These are phyloP conservation scores for Hippophae rhamnoides DNA, from an alignment of 306 rosid species.

Conservation along the genomic window DNA sequence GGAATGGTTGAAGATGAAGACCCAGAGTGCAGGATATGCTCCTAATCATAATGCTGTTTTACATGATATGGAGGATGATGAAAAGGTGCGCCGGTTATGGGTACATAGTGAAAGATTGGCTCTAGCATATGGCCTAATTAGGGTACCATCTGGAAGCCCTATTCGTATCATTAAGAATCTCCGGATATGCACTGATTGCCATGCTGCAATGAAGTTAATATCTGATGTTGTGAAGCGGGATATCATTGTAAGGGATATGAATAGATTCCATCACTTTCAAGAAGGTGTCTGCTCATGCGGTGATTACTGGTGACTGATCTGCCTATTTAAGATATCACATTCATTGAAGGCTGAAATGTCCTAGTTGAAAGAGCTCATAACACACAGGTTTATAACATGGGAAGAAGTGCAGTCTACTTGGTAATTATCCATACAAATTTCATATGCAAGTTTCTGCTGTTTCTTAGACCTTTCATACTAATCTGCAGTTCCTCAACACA, in stretches of 20 bases:
- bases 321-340: conserved; percentile 5
- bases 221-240: conserved; percentile 45
- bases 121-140: conserved; percentile 62
- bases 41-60: conserved; percentile 45
- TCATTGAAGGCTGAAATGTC: conserved; percentile 5
- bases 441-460: too few relatives aligned
- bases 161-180: conserved; percentile 70
- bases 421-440: too few relatives aligned
- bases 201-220: conserved; percentile 57
- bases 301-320: conserved; percentile 56
- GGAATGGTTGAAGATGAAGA: conserved; percentile 48
- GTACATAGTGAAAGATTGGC: conserved; percentile 81
- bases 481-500: too few relatives aligned
- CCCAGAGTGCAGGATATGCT: conserved; percentile 52
- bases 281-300: conserved; percentile 58
- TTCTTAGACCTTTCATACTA: too few relatives aligned
- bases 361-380: not conserved
- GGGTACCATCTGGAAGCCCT: conserved; percentile 48
- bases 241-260: conserved; percentile 61
- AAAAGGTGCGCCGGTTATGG: conserved; percentile 63
- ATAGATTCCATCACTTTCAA: conserved; percentile 70
- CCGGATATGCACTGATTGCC: conserved; percentile 78
- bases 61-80: conserved; percentile 66
- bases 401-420: not conserved
- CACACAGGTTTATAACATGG: not conserved